Evolutionary conservation across 805 yeast genomes (phyloP), one percentile per base, ranked within the genome.

Genomic region (Candida xiaguanensis): DNA sequence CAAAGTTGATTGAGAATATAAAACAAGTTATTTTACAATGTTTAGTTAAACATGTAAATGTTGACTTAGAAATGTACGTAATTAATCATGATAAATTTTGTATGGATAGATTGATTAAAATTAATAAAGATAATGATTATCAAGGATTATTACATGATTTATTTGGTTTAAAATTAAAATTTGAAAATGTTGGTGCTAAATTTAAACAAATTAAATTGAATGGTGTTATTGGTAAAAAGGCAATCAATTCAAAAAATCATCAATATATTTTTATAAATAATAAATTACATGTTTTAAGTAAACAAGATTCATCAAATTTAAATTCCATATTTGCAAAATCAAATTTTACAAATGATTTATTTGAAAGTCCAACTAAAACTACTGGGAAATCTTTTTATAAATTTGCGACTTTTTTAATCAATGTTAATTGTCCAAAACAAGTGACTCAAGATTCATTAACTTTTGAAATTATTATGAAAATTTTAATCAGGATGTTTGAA

Each of bases 181-280:
- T 45, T 38, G 64, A 67, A 29, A 35, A 47, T 3, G 44, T 65
- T 3, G 43, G 51, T 18, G 63, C 63, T 0, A 31, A 40, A 4
- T 61, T 44, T 36, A 43, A 55, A 5, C 55, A 55, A 1, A 58
- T 53, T 33, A 42, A 43, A 6, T 50, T 63, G n/a, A 45, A 51
- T 0, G 75, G 77, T 2, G 44, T 70, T 0, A 56, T 79, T 8
- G 74, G 77, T 0, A 50, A 47, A 3, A 26, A 39, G 0, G 62
- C 74, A 1, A 43, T 56, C 1, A 62, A 61, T 39, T 51, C 69
- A 0, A 66, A 58, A 31, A 43, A 48, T 1, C 60, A 64, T 40
- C 85, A 78, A 46, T 69, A 63, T 36, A 47, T 77, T 1, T 72
- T 63, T 38, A 46, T 75, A 16, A 77, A 80, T 51, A 65, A 65